Evolutionary conservation across 116 monocot genomes (phyloP).

Genomic region (Trichopus zeylanicus): DNA sequence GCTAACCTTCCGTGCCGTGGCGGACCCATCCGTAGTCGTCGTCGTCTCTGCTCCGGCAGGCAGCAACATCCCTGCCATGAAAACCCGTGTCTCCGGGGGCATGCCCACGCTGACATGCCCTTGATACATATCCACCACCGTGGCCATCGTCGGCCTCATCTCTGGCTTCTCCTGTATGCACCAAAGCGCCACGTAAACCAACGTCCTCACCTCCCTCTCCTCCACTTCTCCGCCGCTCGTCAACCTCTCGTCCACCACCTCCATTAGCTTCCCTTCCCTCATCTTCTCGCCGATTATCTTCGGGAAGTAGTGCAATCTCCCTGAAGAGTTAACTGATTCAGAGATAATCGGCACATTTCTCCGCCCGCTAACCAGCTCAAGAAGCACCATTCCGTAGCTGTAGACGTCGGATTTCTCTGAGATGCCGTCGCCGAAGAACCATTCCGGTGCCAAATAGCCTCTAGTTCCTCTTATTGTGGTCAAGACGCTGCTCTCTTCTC

Average conservation of each 20-base stretch:
- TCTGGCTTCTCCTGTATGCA: conserved; percentile 8
- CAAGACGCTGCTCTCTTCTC: not conserved
- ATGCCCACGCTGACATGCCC: not conserved
- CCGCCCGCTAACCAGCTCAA: conserved; percentile 8
- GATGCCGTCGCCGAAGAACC: not conserved
- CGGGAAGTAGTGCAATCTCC: not conserved
- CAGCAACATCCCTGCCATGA: not conserved
- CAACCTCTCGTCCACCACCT: conserved; percentile 11
- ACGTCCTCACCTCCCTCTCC: not conserved
- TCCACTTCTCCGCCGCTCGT: not conserved
- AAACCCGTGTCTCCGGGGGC: conserved; percentile 1
- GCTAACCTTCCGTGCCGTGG: too few relatives aligned
- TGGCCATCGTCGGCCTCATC: not conserved
- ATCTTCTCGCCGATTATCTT: conserved; percentile 1
- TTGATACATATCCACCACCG: conserved; percentile 3
- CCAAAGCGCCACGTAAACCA: conserved; percentile 7
- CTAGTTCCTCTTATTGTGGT: conserved; percentile 3
- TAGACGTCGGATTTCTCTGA: conserved; percentile 10
- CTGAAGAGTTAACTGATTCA: too few relatives aligned
- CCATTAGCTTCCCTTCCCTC: conserved; percentile 10
- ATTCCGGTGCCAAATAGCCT: conserved; percentile 10
- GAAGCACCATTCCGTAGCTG: conserved; percentile 10
- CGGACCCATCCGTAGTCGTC: too few relatives aligned
- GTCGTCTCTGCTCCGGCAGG: not conserved
- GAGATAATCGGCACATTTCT: not conserved